These are phyloP conservation scores for Paraleonurus japonicus DNA, from an alignment of 257 asterid species.

Conservation along the genomic window DNA sequence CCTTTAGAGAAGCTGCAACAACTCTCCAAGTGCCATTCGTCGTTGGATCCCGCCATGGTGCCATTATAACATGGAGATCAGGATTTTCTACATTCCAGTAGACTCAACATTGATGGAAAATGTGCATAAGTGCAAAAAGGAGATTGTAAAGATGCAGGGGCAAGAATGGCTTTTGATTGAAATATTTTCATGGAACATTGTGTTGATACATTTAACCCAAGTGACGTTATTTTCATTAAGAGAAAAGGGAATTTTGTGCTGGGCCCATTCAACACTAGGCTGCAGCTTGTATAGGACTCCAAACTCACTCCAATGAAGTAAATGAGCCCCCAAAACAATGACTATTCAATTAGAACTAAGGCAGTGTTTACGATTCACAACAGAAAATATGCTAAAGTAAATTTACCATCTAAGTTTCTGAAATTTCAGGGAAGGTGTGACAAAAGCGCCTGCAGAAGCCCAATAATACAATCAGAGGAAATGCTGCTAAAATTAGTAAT, in stretches of 20 bases:
- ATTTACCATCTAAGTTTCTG: conserved; percentile 85
- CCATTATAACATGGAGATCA: background rate
- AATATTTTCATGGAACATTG: background rate
- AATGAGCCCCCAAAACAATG: background rate
- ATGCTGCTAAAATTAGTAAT: background rate
- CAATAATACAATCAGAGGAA: conserved; percentile 32
- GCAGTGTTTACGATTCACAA: conserved; percentile 9
- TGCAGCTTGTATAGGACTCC: background rate
- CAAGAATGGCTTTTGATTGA: background rate
- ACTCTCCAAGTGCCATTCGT: background rate
- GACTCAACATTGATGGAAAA: conserved; percentile 2
- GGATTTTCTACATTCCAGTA: background rate
- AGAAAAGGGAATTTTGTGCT: background rate
- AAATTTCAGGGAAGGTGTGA: conserved; percentile 76
- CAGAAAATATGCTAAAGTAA: conserved; percentile 19
- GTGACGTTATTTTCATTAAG: background rate
- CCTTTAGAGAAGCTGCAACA: background rate
- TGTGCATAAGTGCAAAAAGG: background rate
- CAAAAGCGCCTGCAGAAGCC: conserved; percentile 67
- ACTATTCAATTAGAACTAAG: background rate
- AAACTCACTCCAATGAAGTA: conserved; percentile 16
- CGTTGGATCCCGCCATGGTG: background rate
- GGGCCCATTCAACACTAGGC: conserved; percentile 1
- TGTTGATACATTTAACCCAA: background rate
- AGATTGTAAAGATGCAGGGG: conserved; percentile 11